A percentile compares a stretch with the other conserved stretches of the same genome.
phyloP scores from a whole-genome alignment of 106 monocot species.

The Xerophyta viscosa region DNA sequence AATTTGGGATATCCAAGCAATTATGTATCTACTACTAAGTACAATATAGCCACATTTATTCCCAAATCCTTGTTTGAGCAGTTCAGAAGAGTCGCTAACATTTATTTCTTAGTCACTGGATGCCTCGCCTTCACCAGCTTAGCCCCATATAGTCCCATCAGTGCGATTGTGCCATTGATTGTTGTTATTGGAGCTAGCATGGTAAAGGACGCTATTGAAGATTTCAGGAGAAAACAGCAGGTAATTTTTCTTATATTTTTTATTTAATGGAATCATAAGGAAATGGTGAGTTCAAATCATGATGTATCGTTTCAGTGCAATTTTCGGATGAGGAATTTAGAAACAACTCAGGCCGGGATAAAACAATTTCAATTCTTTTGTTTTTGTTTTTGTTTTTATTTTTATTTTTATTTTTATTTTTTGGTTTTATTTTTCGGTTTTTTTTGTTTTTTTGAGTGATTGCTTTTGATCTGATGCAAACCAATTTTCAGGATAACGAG shows the following conservation, averaged over 20 bases:
- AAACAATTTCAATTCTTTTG: no score
- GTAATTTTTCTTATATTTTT: conserved; percentile 14
- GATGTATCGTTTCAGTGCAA: no score
- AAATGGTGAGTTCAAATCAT: no score
- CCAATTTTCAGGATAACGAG: conserved; percentile 67
- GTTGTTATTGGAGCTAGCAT: conserved; percentile 83
- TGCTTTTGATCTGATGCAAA: no score
- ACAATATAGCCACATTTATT: conserved; percentile 60
- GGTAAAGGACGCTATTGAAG: conserved; percentile 89
- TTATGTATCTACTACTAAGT: conserved; percentile 86
- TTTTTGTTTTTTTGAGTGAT: not conserved
- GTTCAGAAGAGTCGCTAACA: conserved; percentile 88
- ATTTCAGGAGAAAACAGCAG: conserved; percentile 75
- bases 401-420: no score
- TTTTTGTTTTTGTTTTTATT: no score
- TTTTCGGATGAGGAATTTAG: no score
- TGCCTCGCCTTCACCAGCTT: conserved; percentile 63
- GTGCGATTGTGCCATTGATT: conserved; percentile 51
- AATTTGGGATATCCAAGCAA: conserved; percentile 38
- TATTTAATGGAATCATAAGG: no score
- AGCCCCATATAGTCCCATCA: conserved; percentile 60
- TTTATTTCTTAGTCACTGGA: conserved; percentile 68
- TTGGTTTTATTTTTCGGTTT: not conserved
- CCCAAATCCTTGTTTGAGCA: conserved; percentile 94
- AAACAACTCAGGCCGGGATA: no score